Evolutionary conservation across 805 yeast species (phyloP).

Genomic region (Ogataea parapolymorpha): DNA sequence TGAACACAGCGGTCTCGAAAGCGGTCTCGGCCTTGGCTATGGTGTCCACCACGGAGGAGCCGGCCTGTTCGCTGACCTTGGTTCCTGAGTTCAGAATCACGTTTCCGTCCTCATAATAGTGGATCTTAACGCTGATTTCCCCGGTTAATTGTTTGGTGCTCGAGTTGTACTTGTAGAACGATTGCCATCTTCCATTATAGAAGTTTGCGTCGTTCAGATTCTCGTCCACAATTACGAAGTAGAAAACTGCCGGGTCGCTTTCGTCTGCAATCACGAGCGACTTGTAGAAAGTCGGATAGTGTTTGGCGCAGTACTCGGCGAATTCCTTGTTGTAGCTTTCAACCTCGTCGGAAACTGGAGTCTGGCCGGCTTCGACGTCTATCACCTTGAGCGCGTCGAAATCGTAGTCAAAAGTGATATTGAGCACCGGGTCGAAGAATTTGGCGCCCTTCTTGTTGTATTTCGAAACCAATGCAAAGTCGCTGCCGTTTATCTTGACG

Average conservation of each 20-base stretch:
- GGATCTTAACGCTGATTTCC: constrained; percentile 65
- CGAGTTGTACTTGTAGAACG: constrained; percentile 50
- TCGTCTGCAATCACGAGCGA: constrained; percentile 40
- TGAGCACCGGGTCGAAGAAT: constrained; percentile 50
- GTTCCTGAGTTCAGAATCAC: constrained; percentile 64
- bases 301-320: constrained; percentile 53
- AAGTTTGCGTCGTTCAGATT: constrained; percentile 71
- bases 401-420: constrained; percentile 56
- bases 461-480: constrained; percentile 41
- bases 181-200: constrained; percentile 88
- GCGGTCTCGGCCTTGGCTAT: constrained; percentile 57
- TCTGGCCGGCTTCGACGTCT: constrained; percentile 44
- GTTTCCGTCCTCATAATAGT: constrained; percentile 95
- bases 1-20: constrained; percentile 57
- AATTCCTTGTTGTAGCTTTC: constrained; percentile 30
- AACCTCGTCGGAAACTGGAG: constrained; percentile 17
- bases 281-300: constrained; percentile 60
- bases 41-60: constrained; percentile 35
- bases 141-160: constrained; percentile 44
- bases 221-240: constrained; percentile 64
- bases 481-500: constrained; percentile 26
- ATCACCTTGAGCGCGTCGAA: constrained; percentile 45
- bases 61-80: constrained; percentile 29
- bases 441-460: constrained; percentile 49
- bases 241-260: constrained; percentile 31